Evolutionary conservation across 805 yeast species (phyloP).

Genomic region (Saccharomycopsis lassenensis): DNA sequence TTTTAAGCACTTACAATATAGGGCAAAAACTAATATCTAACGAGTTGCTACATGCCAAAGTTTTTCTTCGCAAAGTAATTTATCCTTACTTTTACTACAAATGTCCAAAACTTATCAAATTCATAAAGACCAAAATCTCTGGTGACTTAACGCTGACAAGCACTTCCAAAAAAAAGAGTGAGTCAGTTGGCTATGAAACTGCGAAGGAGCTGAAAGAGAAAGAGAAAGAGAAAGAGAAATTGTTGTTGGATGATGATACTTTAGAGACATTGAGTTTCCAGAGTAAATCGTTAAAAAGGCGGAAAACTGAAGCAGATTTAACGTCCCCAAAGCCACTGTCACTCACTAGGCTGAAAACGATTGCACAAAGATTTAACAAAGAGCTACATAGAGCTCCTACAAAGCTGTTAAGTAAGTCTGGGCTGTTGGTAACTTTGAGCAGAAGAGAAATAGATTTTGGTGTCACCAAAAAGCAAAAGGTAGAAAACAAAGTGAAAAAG

Average conservation of each 20-base stretch:
- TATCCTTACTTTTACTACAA: slow-evolving; percentile 15
- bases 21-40: slow-evolving; percentile 4
- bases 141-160: slow-evolving; percentile 5
- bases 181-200: not conserved
- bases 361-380: slow-evolving; percentile 1
- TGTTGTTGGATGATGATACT: not conserved
- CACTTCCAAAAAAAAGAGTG: not conserved
- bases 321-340: not conserved
- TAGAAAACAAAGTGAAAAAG: slow-evolving; percentile 12
- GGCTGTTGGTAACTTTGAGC: not conserved
- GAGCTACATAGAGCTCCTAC: not conserved
- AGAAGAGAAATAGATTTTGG: no score
- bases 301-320: slow-evolving; percentile 7
- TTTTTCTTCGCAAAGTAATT: slow-evolving; percentile 9
- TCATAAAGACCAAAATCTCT: slow-evolving; percentile 9
- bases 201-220: not conserved
- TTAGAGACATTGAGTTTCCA: no score
- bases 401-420: not conserved
- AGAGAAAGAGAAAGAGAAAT: not conserved
- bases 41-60: slow-evolving; percentile 6
- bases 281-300: slow-evolving; percentile 3
- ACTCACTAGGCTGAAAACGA: slow-evolving; percentile 1
- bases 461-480: not conserved
- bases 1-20: not conserved
- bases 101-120: slow-evolving; percentile 12